These are phyloP conservation scores for Tetracladium maxilliforme DNA, from an alignment of 2,329 filamentous ascomycete genomes.

Conservation along the genomic window DNA sequence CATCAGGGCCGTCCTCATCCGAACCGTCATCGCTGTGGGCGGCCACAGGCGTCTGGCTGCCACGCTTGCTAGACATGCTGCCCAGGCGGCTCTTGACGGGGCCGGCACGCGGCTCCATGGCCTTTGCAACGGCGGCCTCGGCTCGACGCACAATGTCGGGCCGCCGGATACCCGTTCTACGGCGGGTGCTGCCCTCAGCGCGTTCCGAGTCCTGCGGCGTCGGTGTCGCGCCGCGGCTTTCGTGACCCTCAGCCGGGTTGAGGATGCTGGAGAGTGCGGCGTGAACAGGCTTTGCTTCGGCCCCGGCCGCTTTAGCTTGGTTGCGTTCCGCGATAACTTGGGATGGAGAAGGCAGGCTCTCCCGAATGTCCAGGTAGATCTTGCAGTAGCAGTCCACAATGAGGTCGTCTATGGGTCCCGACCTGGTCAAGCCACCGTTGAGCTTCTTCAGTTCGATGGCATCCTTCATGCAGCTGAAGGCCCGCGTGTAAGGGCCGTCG, in stretches of 20 bases:
- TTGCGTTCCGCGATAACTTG: conserved; percentile 14
- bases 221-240: too few species aligned
- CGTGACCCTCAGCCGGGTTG: conserved; percentile 24
- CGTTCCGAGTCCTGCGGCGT: conserved; percentile 16
- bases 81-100: conserved; percentile 18
- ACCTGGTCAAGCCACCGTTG: conserved; percentile 80
- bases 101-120: conserved; percentile 29
- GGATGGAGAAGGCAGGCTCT: conserved; percentile 28
- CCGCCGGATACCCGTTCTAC: conserved; percentile 30
- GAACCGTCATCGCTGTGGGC: conserved; percentile 10
- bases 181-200: conserved; percentile 23
- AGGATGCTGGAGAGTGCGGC: conserved; percentile 26
- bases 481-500: conserved; percentile 29
- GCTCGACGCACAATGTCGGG: conserved; percentile 47
- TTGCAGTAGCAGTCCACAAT: conserved; percentile 79
- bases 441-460: conserved; percentile 59
- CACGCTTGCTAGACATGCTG: conserved; percentile 34
- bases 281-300: conserved; percentile 18
- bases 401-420: conserved; percentile 77
- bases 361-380: conserved; percentile 54
- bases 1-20: conserved; percentile 23
- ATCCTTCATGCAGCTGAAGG: conserved; percentile 49
- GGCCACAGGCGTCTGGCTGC: conserved; percentile 21
- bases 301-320: conserved; percentile 13
- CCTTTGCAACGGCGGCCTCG: conserved; percentile 38